phyloP scores from a whole-genome alignment of 345 rosid species.

The Gossypium raimondii region DNA sequence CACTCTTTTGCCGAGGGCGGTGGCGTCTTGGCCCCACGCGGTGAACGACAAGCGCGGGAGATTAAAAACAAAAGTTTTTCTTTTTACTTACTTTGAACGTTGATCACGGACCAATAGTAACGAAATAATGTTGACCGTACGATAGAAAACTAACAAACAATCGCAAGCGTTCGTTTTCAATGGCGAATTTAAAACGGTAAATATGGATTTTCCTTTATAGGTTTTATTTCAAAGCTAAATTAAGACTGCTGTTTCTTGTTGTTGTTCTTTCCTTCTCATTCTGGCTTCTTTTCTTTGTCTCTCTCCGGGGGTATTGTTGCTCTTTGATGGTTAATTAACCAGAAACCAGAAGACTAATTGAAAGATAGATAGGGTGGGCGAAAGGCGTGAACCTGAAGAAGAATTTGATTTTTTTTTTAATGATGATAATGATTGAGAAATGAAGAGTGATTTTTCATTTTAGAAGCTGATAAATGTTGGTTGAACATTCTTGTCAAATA shows the following conservation, averaged over 20 bases:
- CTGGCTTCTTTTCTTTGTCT: slow-evolving; percentile 18
- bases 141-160: neutral
- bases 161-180: neutral
- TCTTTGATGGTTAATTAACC: slow-evolving; percentile 25
- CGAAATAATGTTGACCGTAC: neutral
- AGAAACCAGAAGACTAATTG: no score
- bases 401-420: neutral
- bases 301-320: slow-evolving; percentile 11
- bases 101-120: slow-evolving; percentile 13
- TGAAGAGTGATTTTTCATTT: neutral
- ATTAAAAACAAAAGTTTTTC: neutral
- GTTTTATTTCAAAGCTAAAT: slow-evolving; percentile 12
- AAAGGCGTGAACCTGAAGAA: slow-evolving; percentile 1
- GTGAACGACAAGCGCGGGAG: slow-evolving; percentile 11
- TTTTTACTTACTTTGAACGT: slow-evolving; percentile 7
- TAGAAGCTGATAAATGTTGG: neutral
- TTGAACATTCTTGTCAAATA: slow-evolving; percentile 12
- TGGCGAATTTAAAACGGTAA: neutral
- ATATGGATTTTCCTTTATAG: neutral
- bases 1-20: neutral
- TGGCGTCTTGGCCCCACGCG: slow-evolving; percentile 13
- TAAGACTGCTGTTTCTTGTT: slow-evolving; percentile 20
- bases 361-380: neutral
- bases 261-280: slow-evolving; percentile 25
- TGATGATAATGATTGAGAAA: neutral